Conservation (phyloP, 1,284 basidiomycete genomes). For the Trametes hirsuta region DNA sequence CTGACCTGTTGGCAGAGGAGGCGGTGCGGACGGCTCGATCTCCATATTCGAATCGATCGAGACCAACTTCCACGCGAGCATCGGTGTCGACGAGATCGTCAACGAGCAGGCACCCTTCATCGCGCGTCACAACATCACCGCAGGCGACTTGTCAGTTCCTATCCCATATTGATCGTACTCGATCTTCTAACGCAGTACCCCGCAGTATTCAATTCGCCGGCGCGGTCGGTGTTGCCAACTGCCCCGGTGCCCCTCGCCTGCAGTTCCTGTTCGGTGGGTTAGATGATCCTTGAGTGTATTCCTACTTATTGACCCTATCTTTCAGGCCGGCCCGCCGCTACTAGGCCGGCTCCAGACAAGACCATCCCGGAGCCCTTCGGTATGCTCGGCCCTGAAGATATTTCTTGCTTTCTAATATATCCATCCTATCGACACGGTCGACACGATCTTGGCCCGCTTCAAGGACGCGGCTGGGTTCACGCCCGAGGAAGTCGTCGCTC, state of each 20-base stretch:
- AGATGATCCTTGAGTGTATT: not conserved
- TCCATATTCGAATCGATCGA: conserved; percentile 17
- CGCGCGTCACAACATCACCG: conserved; percentile 36
- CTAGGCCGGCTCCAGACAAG: conserved; percentile 38
- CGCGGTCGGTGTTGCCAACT: conserved; percentile 44
- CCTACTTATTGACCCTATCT: not conserved
- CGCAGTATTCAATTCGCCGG: conserved; percentile 43
- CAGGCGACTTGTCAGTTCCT: conserved; percentile 38
- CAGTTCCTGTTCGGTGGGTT: conserved; percentile 42
- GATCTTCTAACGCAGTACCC: not conserved
- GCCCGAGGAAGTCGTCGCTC: conserved; percentile 44
- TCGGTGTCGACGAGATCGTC: conserved; percentile 19
- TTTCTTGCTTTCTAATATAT: not conserved
- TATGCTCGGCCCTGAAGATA: not conserved
- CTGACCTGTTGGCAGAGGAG: not conserved
- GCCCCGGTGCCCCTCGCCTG: conserved; percentile 45
- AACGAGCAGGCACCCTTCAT: conserved; percentile 16
- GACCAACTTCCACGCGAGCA: conserved; percentile 20
- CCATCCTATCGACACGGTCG: conserved; percentile 35
- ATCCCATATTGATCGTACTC: not conserved
- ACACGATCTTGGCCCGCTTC: conserved; percentile 43
- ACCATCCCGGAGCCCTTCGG: conserved; percentile 44
- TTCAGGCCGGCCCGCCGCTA: conserved; percentile 10
- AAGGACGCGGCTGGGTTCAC: conserved; percentile 39
- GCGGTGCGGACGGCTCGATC: conserved; percentile 17